Evolutionary conservation across 108 stramenopile species (phyloP), one percentile per base, ranked within the genome.

Genomic region (Halocafeteria seosinensis): DNA sequence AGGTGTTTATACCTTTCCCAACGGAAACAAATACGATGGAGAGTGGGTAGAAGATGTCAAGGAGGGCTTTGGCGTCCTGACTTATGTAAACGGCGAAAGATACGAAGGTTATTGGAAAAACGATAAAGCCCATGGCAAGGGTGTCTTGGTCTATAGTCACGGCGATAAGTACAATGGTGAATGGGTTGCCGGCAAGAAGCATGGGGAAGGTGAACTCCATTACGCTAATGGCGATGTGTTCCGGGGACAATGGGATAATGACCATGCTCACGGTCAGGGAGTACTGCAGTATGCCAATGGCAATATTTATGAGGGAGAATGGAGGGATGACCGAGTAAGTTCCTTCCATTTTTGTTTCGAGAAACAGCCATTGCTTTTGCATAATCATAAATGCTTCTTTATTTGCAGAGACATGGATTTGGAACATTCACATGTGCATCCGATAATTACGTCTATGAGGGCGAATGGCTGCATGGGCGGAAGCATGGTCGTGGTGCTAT

Each of bases 31-130:
- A 35, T 92, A 92, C 66, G 87, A 89, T 65, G 91, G 91, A 5
- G 76, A 72, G 47, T 92, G 88, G 88, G 79, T 81, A 9, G 70
- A 81, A 36, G 88, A 88, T 73, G 71, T 80, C 3, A 89, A 89
- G 87, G 88, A 88, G 62, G 91, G 91, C 6, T 69, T 79, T 24
- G 91, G 91, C n/a, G 66, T 70, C 5, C 83, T 84, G 11, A 70
- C 64, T 13, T 88, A 88, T 70, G 87, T 88, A 36, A 82, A 86
- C 62, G 88, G 88, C 0, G 87, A 84, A 28, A 70, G 74, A 3
- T 88, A 81, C 62, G 76, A 81, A 32, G 87, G 87, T n/a, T 65
- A 75, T 29, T 86, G 81, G 38, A 47, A 57, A 23, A 81, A 82
- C 62, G 84, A 82, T 66, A 80, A 78, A 61, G 81, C 79, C 0